Base-by-base conservation (phyloP, 176 grass and related monocot genomes). In the Melocanna baccifera region DNA sequence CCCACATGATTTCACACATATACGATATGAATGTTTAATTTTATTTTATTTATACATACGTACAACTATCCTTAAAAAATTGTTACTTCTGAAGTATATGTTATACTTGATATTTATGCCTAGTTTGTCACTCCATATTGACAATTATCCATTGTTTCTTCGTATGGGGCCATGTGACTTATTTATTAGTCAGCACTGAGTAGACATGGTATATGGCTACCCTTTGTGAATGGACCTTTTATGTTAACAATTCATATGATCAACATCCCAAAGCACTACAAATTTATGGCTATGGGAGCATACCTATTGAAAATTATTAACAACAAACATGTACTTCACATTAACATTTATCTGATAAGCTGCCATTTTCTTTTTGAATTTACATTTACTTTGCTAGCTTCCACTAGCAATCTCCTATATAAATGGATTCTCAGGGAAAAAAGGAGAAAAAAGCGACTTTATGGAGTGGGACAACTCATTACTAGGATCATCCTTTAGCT, bases 181-280 rank as follows among this genome's bases (percentile, higher is more conserved):
- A 53, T 66, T 40, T 88, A 25, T 36, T 81, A 55, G 65, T 72
- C 66, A 84, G 36, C 80, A 84, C 15, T 84, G 86, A 84, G 67
- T 84, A 74, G 81, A 73, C 47, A 67, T 89, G 67, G 16, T 57
- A 57, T 57, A 28, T 84, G 48, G 3, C 28, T 74, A 67, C 42
- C 26, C 61, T 79, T 79, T 73, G 9, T 84, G 57, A 77, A 79
- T 79, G 39, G 40, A 6, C 87, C 74, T 84, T 88, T 84, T 68
- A 18, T 76, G 28, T 73, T 84, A 56, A 25, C 61, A 65, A 73
- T 28, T 73, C 46, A 67, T 64, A 71, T 70, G 22, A 37, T 82
- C 78, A 56, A 77, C 71, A 40, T 85, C 28, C 53, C 29, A 40
- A 69, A 51, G 59, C 63, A 71, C 25, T 62, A 76, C 0, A 12